Evolutionary conservation across 495 filamentous ascomycete genomes (phyloP).

Genomic region (Aspergillus avenaceus): DNA sequence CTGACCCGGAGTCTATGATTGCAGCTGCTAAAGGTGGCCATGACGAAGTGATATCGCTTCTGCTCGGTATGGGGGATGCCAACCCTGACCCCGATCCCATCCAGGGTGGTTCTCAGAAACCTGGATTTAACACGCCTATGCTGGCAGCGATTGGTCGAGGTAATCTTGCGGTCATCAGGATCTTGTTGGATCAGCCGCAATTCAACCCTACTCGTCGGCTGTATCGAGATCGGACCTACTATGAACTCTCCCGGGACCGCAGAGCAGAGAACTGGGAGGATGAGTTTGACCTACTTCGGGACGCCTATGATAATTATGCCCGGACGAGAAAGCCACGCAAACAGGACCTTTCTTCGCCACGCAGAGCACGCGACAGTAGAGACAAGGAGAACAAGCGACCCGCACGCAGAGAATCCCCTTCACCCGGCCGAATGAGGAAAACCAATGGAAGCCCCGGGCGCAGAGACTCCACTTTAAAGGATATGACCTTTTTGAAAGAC

Average conservation of each 20-base stretch:
- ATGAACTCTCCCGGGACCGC: slow-evolving; percentile 75
- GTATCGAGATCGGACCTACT: slow-evolving; percentile 69
- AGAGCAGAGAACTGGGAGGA: slow-evolving; percentile 85
- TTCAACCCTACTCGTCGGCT: slow-evolving; percentile 73
- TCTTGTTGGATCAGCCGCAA: slow-evolving; percentile 70
- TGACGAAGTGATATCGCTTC: slow-evolving; percentile 74
- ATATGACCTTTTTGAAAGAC: slow-evolving; percentile 24
- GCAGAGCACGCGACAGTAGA: slow-evolving; percentile 54
- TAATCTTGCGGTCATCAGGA: slow-evolving; percentile 73
- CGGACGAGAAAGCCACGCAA: slow-evolving; percentile 41
- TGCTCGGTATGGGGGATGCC: slow-evolving; percentile 75
- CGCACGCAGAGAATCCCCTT: slow-evolving; percentile 46
- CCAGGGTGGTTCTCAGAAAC: slow-evolving; percentile 37
- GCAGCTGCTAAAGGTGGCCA: slow-evolving; percentile 92
- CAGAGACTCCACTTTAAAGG: slow-evolving; percentile 26
- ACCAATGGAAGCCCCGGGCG: slow-evolving; percentile 27
- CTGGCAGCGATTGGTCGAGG: slow-evolving; percentile 89
- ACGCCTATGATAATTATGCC: slow-evolving; percentile 65
- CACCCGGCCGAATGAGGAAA: slow-evolving; percentile 45
- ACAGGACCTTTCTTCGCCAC: slow-evolving; percentile 46
- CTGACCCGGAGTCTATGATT: slow-evolving; percentile 81
- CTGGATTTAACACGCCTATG: slow-evolving; percentile 78
- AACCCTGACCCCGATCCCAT: slow-evolving; percentile 75
- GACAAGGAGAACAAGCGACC: slow-evolving; percentile 49
- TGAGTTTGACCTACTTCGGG: slow-evolving; percentile 76